Conservation (phyloP, 1,284 basidiomycete species). For the Erythrobasidium hasegawianum region DNA sequence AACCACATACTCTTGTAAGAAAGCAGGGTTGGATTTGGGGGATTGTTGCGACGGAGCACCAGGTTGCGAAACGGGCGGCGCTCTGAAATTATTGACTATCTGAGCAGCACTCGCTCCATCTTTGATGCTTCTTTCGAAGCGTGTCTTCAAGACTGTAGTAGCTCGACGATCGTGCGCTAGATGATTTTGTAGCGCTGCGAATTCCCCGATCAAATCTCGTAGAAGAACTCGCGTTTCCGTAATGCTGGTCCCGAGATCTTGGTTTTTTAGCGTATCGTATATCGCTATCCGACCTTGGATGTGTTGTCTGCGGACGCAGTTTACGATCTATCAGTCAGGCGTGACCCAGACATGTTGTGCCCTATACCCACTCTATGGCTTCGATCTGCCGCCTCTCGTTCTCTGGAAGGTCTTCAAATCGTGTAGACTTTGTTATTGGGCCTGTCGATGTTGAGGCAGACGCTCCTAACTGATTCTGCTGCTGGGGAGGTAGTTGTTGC, state of each 20-base stretch:
- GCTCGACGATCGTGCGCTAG: conserved; percentile 33
- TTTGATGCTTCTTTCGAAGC: conserved; percentile 35
- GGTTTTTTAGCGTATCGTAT: conserved; percentile 69
- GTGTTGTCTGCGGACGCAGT: conserved; percentile 60
- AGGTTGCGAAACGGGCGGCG: conserved; percentile 50
- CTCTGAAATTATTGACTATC: conserved; percentile 60
- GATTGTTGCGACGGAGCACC: conserved; percentile 11
- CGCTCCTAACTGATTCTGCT: conserved; percentile 36
- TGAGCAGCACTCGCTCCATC: conserved; percentile 63
- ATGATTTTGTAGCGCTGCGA: conserved; percentile 31
- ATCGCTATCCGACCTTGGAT: conserved; percentile 73
- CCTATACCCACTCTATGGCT: conserved; percentile 67
- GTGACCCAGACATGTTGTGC: no score
- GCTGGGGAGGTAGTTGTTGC: conserved; percentile 41
- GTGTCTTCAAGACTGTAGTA: conserved; percentile 35
- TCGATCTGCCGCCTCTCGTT: conserved; percentile 63
- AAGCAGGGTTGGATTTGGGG: conserved; percentile 20
- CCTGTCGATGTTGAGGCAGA: conserved; percentile 32
- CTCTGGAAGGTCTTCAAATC: conserved; percentile 77
- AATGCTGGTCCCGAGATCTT: conserved; percentile 69
- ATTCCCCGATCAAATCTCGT: conserved; percentile 62
- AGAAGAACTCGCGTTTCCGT: conserved; percentile 66
- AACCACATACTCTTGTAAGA: conserved; percentile 31
- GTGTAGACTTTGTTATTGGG: conserved; percentile 66
- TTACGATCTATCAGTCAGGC: no score